These are phyloP conservation scores for Aspergillus fumigatus DNA, from an alignment of 2,329 filamentous ascomycete genomes.

Conservation along the genomic window DNA sequence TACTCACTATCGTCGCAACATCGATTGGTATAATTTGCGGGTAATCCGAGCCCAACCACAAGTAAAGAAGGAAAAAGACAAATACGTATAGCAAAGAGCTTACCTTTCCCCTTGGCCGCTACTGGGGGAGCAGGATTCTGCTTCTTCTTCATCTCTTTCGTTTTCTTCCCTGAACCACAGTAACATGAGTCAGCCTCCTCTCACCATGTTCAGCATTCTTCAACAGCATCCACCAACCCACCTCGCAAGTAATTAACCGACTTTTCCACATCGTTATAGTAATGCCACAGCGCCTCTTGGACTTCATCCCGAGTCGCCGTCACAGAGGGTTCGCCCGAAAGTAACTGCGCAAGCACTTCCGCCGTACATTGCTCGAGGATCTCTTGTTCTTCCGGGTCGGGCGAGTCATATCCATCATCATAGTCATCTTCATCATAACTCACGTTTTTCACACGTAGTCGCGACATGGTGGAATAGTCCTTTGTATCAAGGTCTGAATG, in stretches of 20 bases:
- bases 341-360: constrained; percentile 64
- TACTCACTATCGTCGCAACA: constrained; percentile 8
- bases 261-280: constrained; percentile 90
- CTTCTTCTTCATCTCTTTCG: constrained; percentile 34
- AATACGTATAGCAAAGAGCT: constrained; percentile 15
- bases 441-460: constrained; percentile 43
- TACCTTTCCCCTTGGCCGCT: constrained; percentile 24
- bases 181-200: constrained; percentile 2
- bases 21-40: background rate
- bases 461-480: constrained; percentile 34
- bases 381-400: constrained; percentile 44
- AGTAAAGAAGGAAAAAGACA: constrained; percentile 2
- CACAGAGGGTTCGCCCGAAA: constrained; percentile 53
- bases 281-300: constrained; percentile 88
- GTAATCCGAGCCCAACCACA: constrained; percentile 25
- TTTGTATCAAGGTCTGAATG: background rate
- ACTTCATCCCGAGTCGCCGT: constrained; percentile 67
- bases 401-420: constrained; percentile 38
- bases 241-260: constrained; percentile 74
- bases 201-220: background rate
- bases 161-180: constrained; percentile 27
- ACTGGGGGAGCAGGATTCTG: constrained; percentile 16
- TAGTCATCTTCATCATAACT: constrained; percentile 41
- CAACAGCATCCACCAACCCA: constrained; percentile 32
- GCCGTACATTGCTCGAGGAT: constrained; percentile 63